A percentile compares a stretch with the other conserved stretches of the same genome.
Conservation (phyloP, 2,329 filamentous ascomycete genomes). For the Lecanicillium sp. region DNA sequence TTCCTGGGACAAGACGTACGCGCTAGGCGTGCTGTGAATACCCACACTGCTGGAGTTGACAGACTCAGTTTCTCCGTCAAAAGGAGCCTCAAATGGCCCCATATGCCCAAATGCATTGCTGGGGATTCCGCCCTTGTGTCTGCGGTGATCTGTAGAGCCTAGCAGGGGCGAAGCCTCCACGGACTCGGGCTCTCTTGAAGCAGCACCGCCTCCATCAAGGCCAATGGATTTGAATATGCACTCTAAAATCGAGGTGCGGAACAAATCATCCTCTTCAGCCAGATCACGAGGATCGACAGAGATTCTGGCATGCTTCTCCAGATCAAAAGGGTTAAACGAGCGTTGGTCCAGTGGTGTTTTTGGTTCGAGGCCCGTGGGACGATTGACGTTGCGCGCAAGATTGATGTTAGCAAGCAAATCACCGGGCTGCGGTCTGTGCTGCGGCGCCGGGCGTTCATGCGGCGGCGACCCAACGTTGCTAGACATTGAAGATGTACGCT, state of each 20-base stretch:
- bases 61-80: conserved; percentile 82
- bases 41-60: conserved; percentile 65
- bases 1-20: conserved; percentile 65
- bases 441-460: conserved; percentile 33
- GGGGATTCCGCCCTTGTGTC: conserved; percentile 68
- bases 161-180: conserved; percentile 80
- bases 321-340: conserved; percentile 52
- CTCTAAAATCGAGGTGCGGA: conserved; percentile 83
- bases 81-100: conserved; percentile 67
- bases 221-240: conserved; percentile 96
- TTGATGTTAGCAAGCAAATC: conserved; percentile 78
- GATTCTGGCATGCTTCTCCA: conserved; percentile 42
- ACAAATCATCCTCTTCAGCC: conserved; percentile 80
- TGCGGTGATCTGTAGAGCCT: conserved; percentile 73
- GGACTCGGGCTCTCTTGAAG: conserved; percentile 63
- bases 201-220: conserved; percentile 61
- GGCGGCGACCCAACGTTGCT: conserved; percentile 34
- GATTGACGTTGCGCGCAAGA: conserved; percentile 54
- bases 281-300: conserved; percentile 68
- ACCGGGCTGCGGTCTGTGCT: conserved; percentile 58
- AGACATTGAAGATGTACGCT: conserved; percentile 39
- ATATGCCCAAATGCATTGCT: conserved; percentile 84
- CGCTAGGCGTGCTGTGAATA: conserved; percentile 55
- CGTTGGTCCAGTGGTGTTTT: conserved; percentile 44
- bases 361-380: conserved; percentile 24